phyloP scores from a whole-genome alignment of 345 rosid genomes.

The Schrenkiella parvula region DNA sequence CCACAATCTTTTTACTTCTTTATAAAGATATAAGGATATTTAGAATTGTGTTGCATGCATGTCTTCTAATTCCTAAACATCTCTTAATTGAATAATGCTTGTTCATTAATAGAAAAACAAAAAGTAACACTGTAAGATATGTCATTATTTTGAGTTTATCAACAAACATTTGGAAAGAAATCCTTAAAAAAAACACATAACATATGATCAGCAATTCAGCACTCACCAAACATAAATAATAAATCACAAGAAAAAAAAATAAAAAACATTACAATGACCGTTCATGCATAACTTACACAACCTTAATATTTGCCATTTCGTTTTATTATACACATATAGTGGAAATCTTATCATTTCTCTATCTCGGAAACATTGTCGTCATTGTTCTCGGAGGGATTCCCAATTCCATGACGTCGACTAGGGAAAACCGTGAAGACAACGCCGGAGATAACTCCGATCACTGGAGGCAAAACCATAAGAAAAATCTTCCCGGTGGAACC shows the following conservation, averaged over 20 bases:
- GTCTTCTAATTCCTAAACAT: background rate
- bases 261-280: background rate
- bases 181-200: background rate
- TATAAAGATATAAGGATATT: background rate
- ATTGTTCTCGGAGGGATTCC: constrained; percentile 49
- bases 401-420: constrained; percentile 74
- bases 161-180: constrained; percentile 3
- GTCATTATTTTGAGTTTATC: background rate
- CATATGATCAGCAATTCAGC: constrained; percentile 2
- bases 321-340: background rate
- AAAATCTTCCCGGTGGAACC: constrained; percentile 45
- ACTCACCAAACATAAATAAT: constrained; percentile 2
- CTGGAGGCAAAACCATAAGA: constrained; percentile 72
- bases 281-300: background rate
- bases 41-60: background rate
- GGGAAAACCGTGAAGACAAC: constrained; percentile 59
- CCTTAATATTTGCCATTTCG: background rate
- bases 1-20: background rate
- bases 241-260: background rate
- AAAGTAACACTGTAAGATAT: background rate
- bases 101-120: background rate
- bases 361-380: constrained; percentile 17
- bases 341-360: constrained; percentile 21
- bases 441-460: constrained; percentile 54
- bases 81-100: background rate